Evolutionary conservation across 495 filamentous ascomycete species (phyloP).

Genomic region (Astrothelium subdiscretum): DNA sequence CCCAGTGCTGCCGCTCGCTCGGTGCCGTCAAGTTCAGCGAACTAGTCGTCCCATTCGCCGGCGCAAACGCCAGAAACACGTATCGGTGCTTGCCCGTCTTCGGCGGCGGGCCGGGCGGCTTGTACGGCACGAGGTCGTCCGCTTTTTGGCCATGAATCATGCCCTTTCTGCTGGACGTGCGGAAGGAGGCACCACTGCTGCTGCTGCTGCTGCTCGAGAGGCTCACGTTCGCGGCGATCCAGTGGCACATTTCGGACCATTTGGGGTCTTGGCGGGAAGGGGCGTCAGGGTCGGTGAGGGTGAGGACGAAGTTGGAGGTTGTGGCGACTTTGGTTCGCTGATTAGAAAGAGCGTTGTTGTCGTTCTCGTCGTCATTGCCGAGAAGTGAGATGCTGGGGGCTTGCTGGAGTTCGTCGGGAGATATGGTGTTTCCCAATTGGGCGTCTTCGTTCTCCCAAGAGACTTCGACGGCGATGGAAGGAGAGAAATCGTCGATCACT

Average conservation of each 20-base stretch:
- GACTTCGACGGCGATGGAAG: constrained; percentile 39
- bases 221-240: constrained; percentile 44
- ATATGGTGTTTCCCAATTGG: constrained; percentile 50
- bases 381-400: constrained; percentile 37
- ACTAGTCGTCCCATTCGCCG: constrained; percentile 29
- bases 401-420: constrained; percentile 38
- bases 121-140: constrained; percentile 42
- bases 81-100: constrained; percentile 60
- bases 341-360: too few species aligned
- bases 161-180: neutral
- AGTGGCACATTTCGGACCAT: constrained; percentile 64
- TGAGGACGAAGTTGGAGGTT: constrained; percentile 30
- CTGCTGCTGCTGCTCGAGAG: too few species aligned
- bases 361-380: too few species aligned
- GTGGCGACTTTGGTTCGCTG: constrained; percentile 8
- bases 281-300: constrained; percentile 60
- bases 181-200: constrained; percentile 11
- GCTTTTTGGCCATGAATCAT: constrained; percentile 6
- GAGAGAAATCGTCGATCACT: constrained; percentile 55
- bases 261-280: constrained; percentile 51
- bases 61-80: constrained; percentile 47
- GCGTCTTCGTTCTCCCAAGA: constrained; percentile 38
- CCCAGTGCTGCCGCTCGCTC: constrained; percentile 50
- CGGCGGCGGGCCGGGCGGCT: constrained; percentile 49
- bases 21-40: constrained; percentile 39